phyloP scores from a whole-genome alignment of 2,329 filamentous ascomycete genomes.

The Exophiala viscosa region DNA sequence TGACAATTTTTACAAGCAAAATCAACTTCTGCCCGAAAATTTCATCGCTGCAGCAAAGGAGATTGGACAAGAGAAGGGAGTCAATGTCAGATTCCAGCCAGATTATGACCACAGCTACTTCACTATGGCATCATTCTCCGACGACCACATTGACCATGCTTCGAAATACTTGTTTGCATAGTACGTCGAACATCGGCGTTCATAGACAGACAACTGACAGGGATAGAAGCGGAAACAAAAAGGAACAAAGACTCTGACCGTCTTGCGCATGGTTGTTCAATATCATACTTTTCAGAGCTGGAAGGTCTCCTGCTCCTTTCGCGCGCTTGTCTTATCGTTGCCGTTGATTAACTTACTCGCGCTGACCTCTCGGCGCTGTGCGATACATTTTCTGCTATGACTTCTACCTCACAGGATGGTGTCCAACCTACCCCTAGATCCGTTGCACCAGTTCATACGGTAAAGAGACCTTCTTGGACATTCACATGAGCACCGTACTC shows the following conservation, averaged over 20 bases:
- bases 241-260: conserved; percentile 23
- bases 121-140: conserved; percentile 86
- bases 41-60: conserved; percentile 75
- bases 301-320: not conserved
- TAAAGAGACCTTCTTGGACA: not conserved
- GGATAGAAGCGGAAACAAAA: conserved; percentile 28
- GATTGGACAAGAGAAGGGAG: conserved; percentile 64
- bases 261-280: not conserved
- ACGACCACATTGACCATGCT: conserved; percentile 87
- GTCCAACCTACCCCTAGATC: not conserved
- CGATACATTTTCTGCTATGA: not conserved
- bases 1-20: conserved; percentile 95
- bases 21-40: conserved; percentile 91
- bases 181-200: conserved; percentile 35
- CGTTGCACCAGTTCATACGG: not conserved
- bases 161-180: conserved; percentile 74
- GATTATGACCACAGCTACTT: conserved; percentile 98
- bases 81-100: conserved; percentile 78
- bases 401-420: not conserved
- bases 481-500: not conserved
- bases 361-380: too few relatives aligned
- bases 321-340: not conserved
- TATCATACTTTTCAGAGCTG: not conserved
- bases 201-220: conserved; percentile 20
- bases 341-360: too few relatives aligned